These are phyloP conservation scores for Aspergillus ustus DNA, from an alignment of 2,329 filamentous ascomycete genomes.

Conservation along the genomic window DNA sequence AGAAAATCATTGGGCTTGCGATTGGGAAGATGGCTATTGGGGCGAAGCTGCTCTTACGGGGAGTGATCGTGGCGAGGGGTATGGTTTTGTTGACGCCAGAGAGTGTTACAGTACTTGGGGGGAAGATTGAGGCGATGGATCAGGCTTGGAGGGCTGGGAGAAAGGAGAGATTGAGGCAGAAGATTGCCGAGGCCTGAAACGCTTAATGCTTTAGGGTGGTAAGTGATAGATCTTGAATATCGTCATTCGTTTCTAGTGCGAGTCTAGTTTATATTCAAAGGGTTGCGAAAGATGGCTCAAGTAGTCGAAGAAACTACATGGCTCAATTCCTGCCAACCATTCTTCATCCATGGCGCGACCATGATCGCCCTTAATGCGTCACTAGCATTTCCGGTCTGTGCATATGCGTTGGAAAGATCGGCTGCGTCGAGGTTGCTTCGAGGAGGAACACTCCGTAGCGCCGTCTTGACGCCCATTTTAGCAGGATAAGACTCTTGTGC, in stretches of 20 bases:
- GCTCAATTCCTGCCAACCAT: slow-evolving; percentile 63
- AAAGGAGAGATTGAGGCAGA: slow-evolving; percentile 69
- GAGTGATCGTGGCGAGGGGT: slow-evolving; percentile 71
- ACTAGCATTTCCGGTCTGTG: slow-evolving; percentile 70
- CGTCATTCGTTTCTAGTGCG: slow-evolving; percentile 14
- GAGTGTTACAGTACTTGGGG: slow-evolving; percentile 75
- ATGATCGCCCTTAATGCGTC: slow-evolving; percentile 80
- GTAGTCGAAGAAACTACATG: slow-evolving; percentile 33
- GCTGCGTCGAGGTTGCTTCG: slow-evolving; percentile 68
- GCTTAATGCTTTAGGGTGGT: neutral
- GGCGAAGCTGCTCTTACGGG: slow-evolving; percentile 75
- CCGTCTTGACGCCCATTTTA: slow-evolving; percentile 82
- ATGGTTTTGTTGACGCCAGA: slow-evolving; percentile 76
- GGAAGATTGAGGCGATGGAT: slow-evolving; percentile 82
- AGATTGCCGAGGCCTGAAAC: slow-evolving; percentile 49
- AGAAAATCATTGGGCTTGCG: slow-evolving; percentile 66
- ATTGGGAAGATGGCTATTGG: slow-evolving; percentile 70
- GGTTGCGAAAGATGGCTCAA: neutral
- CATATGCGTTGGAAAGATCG: slow-evolving; percentile 74
- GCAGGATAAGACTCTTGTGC: slow-evolving; percentile 62
- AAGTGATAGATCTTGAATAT: neutral
- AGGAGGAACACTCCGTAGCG: slow-evolving; percentile 74
- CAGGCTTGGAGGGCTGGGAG: slow-evolving; percentile 74
- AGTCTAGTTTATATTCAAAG: neutral
- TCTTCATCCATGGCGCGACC: slow-evolving; percentile 76